Evolutionary conservation across 768 basidiomycete genomes (phyloP), one percentile per base, ranked within the genome.

Genomic region (Termitomyces sp.): DNA sequence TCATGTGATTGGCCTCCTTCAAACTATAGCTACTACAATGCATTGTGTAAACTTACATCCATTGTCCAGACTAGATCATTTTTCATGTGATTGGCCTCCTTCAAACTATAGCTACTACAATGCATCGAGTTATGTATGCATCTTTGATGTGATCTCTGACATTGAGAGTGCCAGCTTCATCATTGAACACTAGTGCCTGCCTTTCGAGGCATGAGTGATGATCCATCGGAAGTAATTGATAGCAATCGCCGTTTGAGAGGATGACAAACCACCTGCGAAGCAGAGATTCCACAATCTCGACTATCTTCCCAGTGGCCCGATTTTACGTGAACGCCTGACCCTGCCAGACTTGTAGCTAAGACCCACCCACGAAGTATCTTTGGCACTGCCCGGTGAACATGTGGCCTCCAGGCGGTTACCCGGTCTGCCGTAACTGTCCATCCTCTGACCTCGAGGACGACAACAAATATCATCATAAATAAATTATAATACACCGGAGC

Each of bases 241-340:
- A 42, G 40, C 12, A 41, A 42, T 42, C 51, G 27, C 27, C 19
- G 17, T 31, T 42, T 42, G 23, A 19, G 41, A 42, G n/a, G 27
- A 21, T 29, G 14, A 14, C 38, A 9, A 31, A 41, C 16, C n/a
- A n/a, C 19, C 17, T 31, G n/a, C 19, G 32, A 40, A n/a, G 25
- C 5, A 25, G 17, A 52, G 29, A 32, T 21, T 31, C 21, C 51
- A 31, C n/a, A 41, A 41, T 31, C 27, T 41, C 41, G 17, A 34
- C 16, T 6, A n/a, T 53, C 17, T 53, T 53, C 41, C 41, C 29
- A 51, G 48, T 38, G 35, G 37, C 10, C n/a, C n/a, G 25, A 50
- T 25, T 53, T 58, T 61, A 54, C 38, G 53, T 58, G 41, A 14
- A 46, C 38, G 23, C 48, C 25, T 54, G 37, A 58, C 60, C 44